Conservation (phyloP, 768 basidiomycete genomes). For the Cyclocybe aegerita region DNA sequence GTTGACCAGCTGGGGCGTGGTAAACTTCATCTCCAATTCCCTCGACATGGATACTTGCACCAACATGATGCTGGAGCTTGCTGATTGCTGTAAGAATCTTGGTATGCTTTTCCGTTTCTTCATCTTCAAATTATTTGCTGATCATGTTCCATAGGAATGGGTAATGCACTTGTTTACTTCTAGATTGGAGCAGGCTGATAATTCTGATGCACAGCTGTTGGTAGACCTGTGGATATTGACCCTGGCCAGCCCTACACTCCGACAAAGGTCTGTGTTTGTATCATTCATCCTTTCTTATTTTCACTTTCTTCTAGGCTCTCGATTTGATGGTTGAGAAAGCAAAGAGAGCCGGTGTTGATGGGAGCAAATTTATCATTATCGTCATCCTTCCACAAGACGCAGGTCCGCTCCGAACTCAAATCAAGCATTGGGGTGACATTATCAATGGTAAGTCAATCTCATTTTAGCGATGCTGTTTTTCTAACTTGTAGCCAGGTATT, state of each 20-base stretch:
- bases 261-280: no score
- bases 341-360: not conserved
- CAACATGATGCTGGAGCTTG: not conserved
- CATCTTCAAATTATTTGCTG: not conserved
- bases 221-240: no score
- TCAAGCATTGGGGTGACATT: slow-evolving; percentile 62
- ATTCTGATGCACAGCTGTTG: no score
- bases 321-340: not conserved
- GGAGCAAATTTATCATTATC: not conserved
- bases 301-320: not conserved
- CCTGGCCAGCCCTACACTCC: no score
- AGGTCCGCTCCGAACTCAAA: slow-evolving; percentile 36
- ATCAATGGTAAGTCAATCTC: slow-evolving; percentile 15
- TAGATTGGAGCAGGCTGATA: no score
- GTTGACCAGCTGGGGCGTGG: slow-evolving; percentile 15
- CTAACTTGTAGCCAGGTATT: slow-evolving; percentile 25
- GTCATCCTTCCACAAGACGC: slow-evolving; percentile 49
- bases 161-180: not conserved
- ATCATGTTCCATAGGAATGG: slow-evolving; percentile 13
- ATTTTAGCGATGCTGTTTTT: not conserved
- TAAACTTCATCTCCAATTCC: slow-evolving; percentile 8
- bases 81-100: slow-evolving; percentile 12
- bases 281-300: not conserved
- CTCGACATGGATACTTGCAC: not conserved
- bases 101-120: slow-evolving; percentile 6